phyloP scores from a whole-genome alignment of 495 filamentous ascomycete species.

The Tuber magnatum region DNA sequence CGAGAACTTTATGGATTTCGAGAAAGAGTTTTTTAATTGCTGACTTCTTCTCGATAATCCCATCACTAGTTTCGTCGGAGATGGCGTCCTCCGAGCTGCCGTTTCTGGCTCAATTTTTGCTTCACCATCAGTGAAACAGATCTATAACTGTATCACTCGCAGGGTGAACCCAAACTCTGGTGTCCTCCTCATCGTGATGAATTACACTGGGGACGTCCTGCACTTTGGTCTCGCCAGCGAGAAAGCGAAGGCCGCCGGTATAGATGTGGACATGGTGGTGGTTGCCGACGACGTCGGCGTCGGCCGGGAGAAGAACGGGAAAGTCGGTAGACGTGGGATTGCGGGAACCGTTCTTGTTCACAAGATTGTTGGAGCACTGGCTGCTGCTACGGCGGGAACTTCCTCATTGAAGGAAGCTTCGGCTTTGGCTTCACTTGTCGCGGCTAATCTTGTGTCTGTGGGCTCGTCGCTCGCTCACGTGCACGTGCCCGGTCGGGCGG shows the following conservation, averaged over 20 bases:
- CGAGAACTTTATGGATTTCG: not conserved
- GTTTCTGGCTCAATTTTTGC: conserved; percentile 94
- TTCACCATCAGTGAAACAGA: conserved; percentile 76
- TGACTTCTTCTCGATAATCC: not conserved
- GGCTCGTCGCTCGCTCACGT: conserved; percentile 82
- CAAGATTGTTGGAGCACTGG: conserved; percentile 83
- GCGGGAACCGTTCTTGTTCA: conserved; percentile 82
- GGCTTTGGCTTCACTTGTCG: conserved; percentile 61
- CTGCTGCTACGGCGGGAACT: conserved; percentile 53
- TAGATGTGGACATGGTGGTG: conserved; percentile 82
- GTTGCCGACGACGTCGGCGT: conserved; percentile 96
- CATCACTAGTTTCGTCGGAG: conserved; percentile 49
- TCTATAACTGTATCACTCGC: conserved; percentile 66
- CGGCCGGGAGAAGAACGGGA: conserved; percentile 70
- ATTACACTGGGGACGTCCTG: conserved; percentile 75
- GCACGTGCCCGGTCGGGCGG: conserved; percentile 74
- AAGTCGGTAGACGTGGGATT: conserved; percentile 86
- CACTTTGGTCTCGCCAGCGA: conserved; percentile 94
- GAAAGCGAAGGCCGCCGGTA: conserved; percentile 75
- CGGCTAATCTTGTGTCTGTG: conserved; percentile 74
- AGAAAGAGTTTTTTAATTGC: not conserved
- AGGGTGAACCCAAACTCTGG: conserved; percentile 64
- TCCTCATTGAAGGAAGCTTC: conserved; percentile 59
- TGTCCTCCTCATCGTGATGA: conserved; percentile 63
- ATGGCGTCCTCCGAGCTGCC: conserved; percentile 72